A percentile compares a stretch with the other conserved stretches of the same genome.
Evolutionary conservation across 192 early-diverging fungal species (phyloP).

Genomic region (Endogone sp.): DNA sequence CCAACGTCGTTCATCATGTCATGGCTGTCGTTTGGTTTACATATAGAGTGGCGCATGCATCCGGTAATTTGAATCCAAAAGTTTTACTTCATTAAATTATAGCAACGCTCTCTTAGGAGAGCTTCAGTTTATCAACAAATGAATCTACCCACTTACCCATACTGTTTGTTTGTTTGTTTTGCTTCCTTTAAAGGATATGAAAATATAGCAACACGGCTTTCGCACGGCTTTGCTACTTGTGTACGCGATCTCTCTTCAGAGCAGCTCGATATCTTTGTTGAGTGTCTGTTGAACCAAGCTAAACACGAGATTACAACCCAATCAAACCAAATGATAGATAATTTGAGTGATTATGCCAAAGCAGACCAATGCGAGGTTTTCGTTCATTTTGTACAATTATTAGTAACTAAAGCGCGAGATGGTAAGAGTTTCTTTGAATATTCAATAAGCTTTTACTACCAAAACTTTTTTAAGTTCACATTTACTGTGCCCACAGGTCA

Average conservation of each 20-base stretch:
- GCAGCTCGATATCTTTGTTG: constrained; percentile 2
- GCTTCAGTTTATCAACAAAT: too few relatives aligned
- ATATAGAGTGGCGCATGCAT: constrained; percentile 11
- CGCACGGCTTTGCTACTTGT: not conserved
- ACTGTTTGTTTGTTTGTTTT: not conserved
- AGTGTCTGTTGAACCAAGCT: constrained; percentile 5
- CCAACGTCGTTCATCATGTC: constrained; percentile 6
- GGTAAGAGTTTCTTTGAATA: constrained; percentile 9
- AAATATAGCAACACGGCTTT: not conserved
- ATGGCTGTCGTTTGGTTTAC: constrained; percentile 23
- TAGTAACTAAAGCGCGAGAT: constrained; percentile 12
- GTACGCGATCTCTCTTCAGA: not conserved
- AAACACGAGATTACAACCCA: constrained; percentile 8
- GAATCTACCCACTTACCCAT: too few relatives aligned
- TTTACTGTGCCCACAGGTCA: constrained; percentile 34
- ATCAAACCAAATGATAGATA: constrained; percentile 11
- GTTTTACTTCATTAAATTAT: too few relatives aligned
- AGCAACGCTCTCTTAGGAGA: too few relatives aligned
- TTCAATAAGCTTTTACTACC: not conserved
- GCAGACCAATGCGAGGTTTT: constrained; percentile 1
- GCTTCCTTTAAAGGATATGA: not conserved
- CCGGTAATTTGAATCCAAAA: not conserved
- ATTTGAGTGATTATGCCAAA: not conserved
- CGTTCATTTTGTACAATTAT: constrained; percentile 8
- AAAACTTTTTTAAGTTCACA: too few relatives aligned